Base-by-base conservation (phyloP, 2,329 filamentous ascomycete genomes). In the Tolypocladium paradoxum region DNA sequence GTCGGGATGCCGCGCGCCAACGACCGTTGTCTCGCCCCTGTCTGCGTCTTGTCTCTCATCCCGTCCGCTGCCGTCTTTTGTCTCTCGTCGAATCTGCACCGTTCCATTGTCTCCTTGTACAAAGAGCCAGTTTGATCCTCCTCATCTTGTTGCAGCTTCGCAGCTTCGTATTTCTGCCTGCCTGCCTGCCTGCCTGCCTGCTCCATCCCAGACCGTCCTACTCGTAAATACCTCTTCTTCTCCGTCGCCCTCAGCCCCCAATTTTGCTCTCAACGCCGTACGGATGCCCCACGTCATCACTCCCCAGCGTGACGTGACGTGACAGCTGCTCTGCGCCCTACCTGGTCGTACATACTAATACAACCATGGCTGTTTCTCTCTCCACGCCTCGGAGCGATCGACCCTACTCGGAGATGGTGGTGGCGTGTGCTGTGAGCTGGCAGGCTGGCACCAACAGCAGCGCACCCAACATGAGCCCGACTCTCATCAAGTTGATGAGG, bases 351-450 rank as follows among this genome's bases (percentile, higher is more conserved):
- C n/a, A n/a, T n/a, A 7, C 16, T 7, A 27, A 14, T 12, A 36
- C 35, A n/a, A n/a, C 18, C 35, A 6, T 8, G 24, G 40, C 43
- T 46, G 16, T 46, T 31, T n/a, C 49, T 45, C 16, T 34, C 31
- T 50, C 49, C 54, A 46, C 49, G 52, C 49, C 48, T 51, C 34
- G 49, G 48, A 51, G 55, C 34, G 55, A 56, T 56, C 53, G 50
- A 49, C 55, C 53, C 46, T 14, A 12, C 48, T 43, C 20, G 38
- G 46, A 53, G 54, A 48, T 53, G 49, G 54, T 54, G 55, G 53
- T 52, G 49, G 51, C 48, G 55, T 48, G 49, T 50, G 43, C 18
- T 37, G 46, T 55, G 55, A 52, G 55, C 49, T 56, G 55, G 55
- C 48, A 46, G n/a, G 27, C 38, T n/a, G 37, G 36, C 36, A 45